Percentiles rank a stretch among this genome's conserved stretches.
Conservation (phyloP, 2,329 filamentous ascomycete genomes). For the Fusarium oxysporum region DNA sequence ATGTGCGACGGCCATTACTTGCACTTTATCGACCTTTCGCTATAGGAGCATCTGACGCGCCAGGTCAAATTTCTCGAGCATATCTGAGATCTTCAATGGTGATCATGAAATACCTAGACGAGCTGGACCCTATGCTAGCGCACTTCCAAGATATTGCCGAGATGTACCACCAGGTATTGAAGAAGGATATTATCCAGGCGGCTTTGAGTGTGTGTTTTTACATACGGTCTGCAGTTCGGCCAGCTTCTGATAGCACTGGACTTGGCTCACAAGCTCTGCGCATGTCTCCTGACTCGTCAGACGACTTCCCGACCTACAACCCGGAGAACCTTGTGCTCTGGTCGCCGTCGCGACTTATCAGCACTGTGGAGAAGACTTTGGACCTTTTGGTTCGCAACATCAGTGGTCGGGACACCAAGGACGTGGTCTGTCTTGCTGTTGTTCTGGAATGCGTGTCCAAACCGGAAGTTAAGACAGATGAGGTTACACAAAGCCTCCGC, state of each 20-base stretch:
- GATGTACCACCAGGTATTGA: conserved; percentile 65
- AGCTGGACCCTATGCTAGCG: conserved; percentile 60
- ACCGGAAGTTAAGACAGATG: conserved; percentile 55
- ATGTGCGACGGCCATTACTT: conserved; percentile 63
- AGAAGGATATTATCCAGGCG: conserved; percentile 66
- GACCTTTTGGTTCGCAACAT: conserved; percentile 60
- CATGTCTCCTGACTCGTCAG: conserved; percentile 51
- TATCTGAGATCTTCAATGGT: conserved; percentile 67
- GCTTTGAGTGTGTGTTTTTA: conserved; percentile 68
- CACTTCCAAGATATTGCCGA: conserved; percentile 62
- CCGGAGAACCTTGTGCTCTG: conserved; percentile 55
- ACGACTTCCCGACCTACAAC: conserved; percentile 51
- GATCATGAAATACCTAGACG: conserved; percentile 66
- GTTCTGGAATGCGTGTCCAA: conserved; percentile 60
- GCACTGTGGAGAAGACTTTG: conserved; percentile 60
- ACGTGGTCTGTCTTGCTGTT: conserved; percentile 61
- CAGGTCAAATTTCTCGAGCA: conserved; percentile 62
- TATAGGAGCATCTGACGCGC: conserved; percentile 62
- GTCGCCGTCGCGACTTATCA: conserved; percentile 56
- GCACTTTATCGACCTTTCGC: conserved; percentile 67
- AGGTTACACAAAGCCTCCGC: conserved; percentile 56
- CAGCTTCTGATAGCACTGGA: conserved; percentile 46
- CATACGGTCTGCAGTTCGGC: conserved; percentile 54
- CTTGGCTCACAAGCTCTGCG: conserved; percentile 48
- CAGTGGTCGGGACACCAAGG: conserved; percentile 62